Base-by-base conservation (phyloP, 768 basidiomycete genomes). In the Pulveroboletus sp. region DNA sequence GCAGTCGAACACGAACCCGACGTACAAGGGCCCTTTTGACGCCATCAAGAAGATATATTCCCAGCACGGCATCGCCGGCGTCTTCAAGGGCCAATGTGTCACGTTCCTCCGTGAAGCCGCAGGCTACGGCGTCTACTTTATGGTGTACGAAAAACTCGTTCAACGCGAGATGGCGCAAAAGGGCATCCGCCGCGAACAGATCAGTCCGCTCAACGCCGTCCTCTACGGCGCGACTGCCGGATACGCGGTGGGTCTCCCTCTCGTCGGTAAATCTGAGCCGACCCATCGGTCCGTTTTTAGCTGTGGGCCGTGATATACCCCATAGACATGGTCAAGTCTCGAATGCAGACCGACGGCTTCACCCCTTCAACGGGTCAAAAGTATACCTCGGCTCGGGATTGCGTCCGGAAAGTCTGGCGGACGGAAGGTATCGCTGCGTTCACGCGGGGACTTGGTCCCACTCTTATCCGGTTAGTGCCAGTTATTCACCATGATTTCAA, bases 271-370 rank as follows among this genome's bases (percentile, higher is more conserved):
- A 40, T 20, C 20, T 46, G 30, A 16, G 48, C 37, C 35, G 12
- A 50, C 48, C 56, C 20, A 63, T 34, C 19, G 14, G 8, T 54
- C 39, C 38, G 41, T 26, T 55, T 34, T 29, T 50, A 91, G 89
- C 75, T 93, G 24, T 93, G 90, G 90, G 85, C 81, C n/a, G 73
- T 91, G 10, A 93, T 93, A 73, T 95, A 95, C 73, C 93, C 93
- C 14, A 86, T 94, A 68, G 93, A 96, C 69, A 90, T 96, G 80
- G 83, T 97, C 63, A 98, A 98, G 65, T 92, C 91, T 23, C 82
- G 93, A 45, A 88, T 97, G 77, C 95, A 98, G 70, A 96, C 94
- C 0, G 95, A 97, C 62, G 89, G 85, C 0, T 93, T 93, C 67
- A 76, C 81, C 11, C 70, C 82, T 4, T 73, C 83, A 14, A 84